These are phyloP conservation scores for Boletus insuetus DNA, from an alignment of 768 basidiomycete genomes.

Conservation along the genomic window DNA sequence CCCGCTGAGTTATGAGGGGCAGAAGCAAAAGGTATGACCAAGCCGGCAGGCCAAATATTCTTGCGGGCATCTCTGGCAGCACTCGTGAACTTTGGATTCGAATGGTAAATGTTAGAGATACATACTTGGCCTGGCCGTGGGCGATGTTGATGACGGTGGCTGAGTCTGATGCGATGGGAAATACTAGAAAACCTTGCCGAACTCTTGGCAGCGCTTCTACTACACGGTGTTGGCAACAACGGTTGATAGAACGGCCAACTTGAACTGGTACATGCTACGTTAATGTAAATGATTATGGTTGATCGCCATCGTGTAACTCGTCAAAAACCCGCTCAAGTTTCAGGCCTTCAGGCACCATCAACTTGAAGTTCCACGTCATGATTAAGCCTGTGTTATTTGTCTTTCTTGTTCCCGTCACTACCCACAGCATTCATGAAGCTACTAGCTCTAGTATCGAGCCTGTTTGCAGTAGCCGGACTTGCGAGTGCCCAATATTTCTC, in stretches of 20 bases:
- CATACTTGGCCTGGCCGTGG: neutral
- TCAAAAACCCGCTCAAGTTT: too few species aligned
- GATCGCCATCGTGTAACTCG: too few species aligned
- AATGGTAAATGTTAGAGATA: neutral
- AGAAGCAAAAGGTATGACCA: slow-evolving; percentile 21
- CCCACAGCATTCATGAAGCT: slow-evolving; percentile 45
- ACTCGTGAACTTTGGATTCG: neutral
- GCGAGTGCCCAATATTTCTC: slow-evolving; percentile 72
- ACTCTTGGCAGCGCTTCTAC: too few species aligned
- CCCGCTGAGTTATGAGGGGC: neutral
- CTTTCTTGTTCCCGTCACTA: too few species aligned
- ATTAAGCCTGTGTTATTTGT: too few species aligned
- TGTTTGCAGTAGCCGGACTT: slow-evolving; percentile 19
- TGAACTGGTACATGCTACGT: too few species aligned
- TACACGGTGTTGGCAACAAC: too few species aligned
- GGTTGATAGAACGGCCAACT: too few species aligned
- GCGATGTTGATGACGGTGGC: slow-evolving; percentile 1
- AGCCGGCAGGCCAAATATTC: neutral
- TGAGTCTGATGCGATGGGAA: neutral
- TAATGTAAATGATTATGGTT: too few species aligned
- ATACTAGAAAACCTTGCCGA: too few species aligned
- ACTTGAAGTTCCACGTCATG: too few species aligned
- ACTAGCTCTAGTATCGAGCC: slow-evolving; percentile 35
- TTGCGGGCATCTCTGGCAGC: slow-evolving; percentile 5
- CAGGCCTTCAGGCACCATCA: too few species aligned